phyloP scores from a whole-genome alignment of 1,284 basidiomycete species.

The Trichosporon coremiiforme region DNA sequence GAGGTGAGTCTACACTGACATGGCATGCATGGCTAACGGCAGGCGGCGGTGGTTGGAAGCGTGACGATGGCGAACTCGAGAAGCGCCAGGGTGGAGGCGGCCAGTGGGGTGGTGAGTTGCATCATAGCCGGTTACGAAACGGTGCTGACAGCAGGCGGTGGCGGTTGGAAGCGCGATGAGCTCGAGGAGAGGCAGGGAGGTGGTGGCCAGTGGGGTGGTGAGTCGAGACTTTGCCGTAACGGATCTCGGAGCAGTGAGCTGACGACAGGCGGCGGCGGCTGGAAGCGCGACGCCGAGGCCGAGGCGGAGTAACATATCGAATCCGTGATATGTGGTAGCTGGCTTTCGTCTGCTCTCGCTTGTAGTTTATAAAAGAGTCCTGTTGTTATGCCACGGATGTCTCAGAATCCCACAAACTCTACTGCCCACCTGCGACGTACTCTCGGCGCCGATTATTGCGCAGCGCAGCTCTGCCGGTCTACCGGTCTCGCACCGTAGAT shows the following conservation, averaged over 20 bases:
- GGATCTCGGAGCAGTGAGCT: neutral
- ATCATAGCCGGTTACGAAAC: neutral
- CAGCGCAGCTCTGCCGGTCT: neutral
- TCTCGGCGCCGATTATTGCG: neutral
- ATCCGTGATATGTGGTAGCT: neutral
- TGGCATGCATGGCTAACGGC: neutral
- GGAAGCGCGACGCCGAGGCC: conserved; percentile 4
- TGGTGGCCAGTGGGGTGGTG: conserved; percentile 6
- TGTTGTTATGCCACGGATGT: conserved; percentile 7
- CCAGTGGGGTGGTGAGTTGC: conserved; percentile 4
- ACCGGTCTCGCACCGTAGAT: neutral
- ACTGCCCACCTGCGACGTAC: neutral
- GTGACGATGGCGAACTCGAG: neutral
- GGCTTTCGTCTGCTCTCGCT: conserved; percentile 4
- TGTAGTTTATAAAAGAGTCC: neutral
- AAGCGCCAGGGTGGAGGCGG: conserved; percentile 6
- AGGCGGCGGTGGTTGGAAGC: conserved; percentile 19
- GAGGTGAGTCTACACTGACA: neutral
- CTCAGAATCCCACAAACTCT: neutral
- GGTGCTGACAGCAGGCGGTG: conserved; percentile 7
- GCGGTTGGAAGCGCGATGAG: conserved; percentile 4
- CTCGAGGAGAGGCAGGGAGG: neutral
- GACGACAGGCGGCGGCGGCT: neutral
- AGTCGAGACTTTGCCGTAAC: neutral
- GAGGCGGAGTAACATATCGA: neutral